Conservation (phyloP, 192 early-diverging fungal species). For the Borealophlyctis nickersoniae region DNA sequence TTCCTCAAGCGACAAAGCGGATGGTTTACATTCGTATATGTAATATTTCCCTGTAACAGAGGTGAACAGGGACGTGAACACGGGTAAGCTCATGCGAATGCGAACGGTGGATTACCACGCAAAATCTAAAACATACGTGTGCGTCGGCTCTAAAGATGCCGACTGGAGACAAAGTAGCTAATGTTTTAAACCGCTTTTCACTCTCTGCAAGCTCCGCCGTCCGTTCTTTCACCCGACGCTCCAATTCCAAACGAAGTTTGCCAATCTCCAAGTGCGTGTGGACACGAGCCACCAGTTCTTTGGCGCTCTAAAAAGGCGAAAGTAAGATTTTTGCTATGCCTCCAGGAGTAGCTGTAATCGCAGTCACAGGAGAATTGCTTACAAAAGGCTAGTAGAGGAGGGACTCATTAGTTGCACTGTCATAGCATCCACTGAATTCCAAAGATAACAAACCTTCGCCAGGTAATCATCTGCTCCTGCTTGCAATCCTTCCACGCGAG, state of each 20-base stretch:
- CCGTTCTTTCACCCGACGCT: constrained; percentile 36
- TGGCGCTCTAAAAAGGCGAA: constrained; percentile 10
- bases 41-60: no score
- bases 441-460: constrained; percentile 39
- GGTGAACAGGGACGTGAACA: no score
- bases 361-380: no score
- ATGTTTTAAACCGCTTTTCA: constrained; percentile 21
- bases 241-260: constrained; percentile 20
- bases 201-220: constrained; percentile 39
- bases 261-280: constrained; percentile 49
- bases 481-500: constrained; percentile 48
- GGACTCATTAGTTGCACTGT: background rate
- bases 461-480: constrained; percentile 61
- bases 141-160: constrained; percentile 19
- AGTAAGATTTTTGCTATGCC: no score
- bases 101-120: no score
- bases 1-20: no score
- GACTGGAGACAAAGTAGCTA: constrained; percentile 20
- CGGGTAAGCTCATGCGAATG: no score
- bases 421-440: background rate
- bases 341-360: no score
- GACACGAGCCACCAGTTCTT: constrained; percentile 56
- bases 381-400: background rate
- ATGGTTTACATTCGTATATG: no score
- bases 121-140: no score